These are phyloP conservation scores for Helichrysum umbraculigerum DNA, from an alignment of 129 eudicot genomes.

Conservation along the genomic window DNA sequence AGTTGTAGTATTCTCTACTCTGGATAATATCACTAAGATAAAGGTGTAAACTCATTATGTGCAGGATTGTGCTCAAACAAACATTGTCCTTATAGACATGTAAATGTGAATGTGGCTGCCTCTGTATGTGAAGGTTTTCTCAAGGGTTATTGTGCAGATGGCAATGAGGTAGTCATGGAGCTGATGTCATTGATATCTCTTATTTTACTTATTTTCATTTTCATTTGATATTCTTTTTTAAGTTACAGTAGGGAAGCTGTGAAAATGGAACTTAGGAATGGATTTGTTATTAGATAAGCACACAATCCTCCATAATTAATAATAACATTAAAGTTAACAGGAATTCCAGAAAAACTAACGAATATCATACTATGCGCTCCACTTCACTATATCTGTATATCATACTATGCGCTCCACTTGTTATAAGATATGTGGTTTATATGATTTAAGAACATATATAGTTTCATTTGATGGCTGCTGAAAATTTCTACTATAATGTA, in stretches of 20 bases:
- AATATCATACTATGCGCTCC: neutral
- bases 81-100: slow-evolving; percentile 90
- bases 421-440: neutral
- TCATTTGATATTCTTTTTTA: slow-evolving; percentile 5
- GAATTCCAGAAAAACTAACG: slow-evolving; percentile 7
- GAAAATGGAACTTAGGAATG: slow-evolving; percentile 13
- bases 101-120: slow-evolving; percentile 73
- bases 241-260: slow-evolving; percentile 13
- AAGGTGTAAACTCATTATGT: slow-evolving; percentile 27
- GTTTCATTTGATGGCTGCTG: neutral
- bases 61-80: slow-evolving; percentile 87
- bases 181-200: slow-evolving; percentile 26
- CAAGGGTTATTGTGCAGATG: slow-evolving; percentile 93
- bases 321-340: slow-evolving; percentile 1
- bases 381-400: neutral
- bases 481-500: neutral
- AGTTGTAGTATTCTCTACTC: slow-evolving; percentile 12
- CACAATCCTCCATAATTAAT: neutral
- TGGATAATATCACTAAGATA: neutral
- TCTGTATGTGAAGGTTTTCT: slow-evolving; percentile 84
- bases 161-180: slow-evolving; percentile 85
- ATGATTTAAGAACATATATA: neutral
- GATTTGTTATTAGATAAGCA: neutral
- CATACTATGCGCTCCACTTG: neutral
- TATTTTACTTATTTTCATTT: slow-evolving; percentile 11